A percentile compares a stretch with the other conserved stretches of the same genome.
These are phyloP conservation scores for Yarrowia osloensis DNA, from an alignment of 805 yeast species.

Conservation along the genomic window DNA sequence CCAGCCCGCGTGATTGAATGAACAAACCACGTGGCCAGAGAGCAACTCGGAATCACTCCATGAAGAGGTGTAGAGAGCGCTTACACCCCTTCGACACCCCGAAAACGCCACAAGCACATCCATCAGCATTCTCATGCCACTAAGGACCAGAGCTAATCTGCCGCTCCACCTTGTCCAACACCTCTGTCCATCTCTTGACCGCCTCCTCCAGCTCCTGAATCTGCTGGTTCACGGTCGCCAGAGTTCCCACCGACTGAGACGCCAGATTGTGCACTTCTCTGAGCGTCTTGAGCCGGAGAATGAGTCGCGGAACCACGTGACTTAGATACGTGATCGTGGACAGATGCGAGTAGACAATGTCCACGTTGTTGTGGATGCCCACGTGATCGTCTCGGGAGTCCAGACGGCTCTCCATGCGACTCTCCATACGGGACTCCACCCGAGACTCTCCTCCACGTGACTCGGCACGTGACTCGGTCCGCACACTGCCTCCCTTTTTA, in stretches of 20 bases:
- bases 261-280: slow-evolving; percentile 9
- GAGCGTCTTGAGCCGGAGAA: neutral
- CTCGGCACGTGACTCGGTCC: slow-evolving; percentile 20
- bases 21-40: too few species aligned
- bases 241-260: neutral
- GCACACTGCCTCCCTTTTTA: neutral
- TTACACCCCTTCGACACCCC: too few species aligned
- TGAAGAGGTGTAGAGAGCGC: too few species aligned
- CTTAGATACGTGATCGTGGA: slow-evolving; percentile 12
- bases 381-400: too few species aligned
- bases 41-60: too few species aligned
- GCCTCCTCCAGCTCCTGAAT: slow-evolving; percentile 5
- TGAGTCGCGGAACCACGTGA: slow-evolving; percentile 8
- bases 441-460: slow-evolving; percentile 28
- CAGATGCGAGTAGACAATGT: slow-evolving; percentile 7
- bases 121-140: too few species aligned
- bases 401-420: slow-evolving; percentile 15
- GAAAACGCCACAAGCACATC: too few species aligned
- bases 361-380: neutral
- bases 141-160: too few species aligned
- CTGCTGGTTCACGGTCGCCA: neutral
- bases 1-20: too few species aligned
- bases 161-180: neutral
- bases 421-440: neutral
- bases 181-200: neutral